Evolutionary conservation across 2,329 filamentous ascomycete genomes (phyloP).

Genomic region (Colletotrichum tanaceti): DNA sequence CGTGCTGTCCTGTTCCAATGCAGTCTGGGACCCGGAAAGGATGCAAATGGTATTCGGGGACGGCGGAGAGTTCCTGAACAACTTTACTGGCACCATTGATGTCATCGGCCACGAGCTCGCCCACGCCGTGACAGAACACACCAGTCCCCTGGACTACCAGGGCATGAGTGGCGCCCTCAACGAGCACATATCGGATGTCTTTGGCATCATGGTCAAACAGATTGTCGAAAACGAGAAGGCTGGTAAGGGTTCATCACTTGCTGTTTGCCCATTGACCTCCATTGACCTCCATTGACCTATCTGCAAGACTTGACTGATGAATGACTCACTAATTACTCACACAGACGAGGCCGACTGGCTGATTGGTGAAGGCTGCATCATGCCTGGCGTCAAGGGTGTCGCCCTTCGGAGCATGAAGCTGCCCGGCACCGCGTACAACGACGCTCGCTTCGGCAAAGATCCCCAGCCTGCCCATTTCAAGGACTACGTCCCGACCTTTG

Average conservation of each 20-base stretch:
- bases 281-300: no score
- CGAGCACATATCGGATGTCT: conserved; percentile 67
- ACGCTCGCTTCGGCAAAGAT: conserved; percentile 65
- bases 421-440: conserved; percentile 64
- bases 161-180: conserved; percentile 66
- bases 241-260: background rate
- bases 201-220: conserved; percentile 69
- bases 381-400: conserved; percentile 62
- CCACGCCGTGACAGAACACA: conserved; percentile 65
- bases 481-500: conserved; percentile 52
- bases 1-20: background rate
- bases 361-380: conserved; percentile 64
- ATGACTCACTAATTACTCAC: background rate
- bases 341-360: conserved; percentile 63
- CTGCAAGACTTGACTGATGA: background rate
- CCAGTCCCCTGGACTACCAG: conserved; percentile 61
- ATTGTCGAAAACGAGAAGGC: conserved; percentile 58
- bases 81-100: conserved; percentile 64
- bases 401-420: conserved; percentile 66
- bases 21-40: conserved; percentile 62
- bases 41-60: conserved; percentile 68
- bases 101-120: conserved; percentile 69
- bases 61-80: conserved; percentile 62
- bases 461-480: conserved; percentile 63
- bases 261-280: no score